Percentiles rank a stretch among this genome's conserved stretches.
These are phyloP conservation scores for Penicillium griseofulvum DNA, from an alignment of 2,329 filamentous ascomycete genomes.

Conservation along the genomic window DNA sequence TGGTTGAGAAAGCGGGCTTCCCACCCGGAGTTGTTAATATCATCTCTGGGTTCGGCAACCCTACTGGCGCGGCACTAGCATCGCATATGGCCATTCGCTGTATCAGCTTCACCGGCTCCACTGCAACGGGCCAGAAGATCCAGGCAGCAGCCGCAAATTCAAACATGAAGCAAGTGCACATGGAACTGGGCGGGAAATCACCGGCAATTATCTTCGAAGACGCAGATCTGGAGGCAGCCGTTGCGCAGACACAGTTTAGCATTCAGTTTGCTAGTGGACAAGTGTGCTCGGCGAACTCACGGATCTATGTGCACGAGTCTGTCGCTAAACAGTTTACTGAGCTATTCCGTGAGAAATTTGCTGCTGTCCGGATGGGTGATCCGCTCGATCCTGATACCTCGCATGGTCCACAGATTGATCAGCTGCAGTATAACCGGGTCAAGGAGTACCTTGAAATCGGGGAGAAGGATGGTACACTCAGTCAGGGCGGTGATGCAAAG, in stretches of 20 bases:
- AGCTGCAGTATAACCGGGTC: constrained; percentile 80
- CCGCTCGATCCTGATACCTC: constrained; percentile 73
- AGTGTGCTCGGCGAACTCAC: constrained; percentile 59
- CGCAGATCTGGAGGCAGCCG: constrained; percentile 47
- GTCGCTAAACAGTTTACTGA: constrained; percentile 81
- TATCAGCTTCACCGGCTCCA: constrained; percentile 61
- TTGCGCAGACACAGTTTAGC: constrained; percentile 45
- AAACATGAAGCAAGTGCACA: constrained; percentile 36
- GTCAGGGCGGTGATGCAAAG: constrained; percentile 65
- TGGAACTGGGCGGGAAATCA: constrained; percentile 39
- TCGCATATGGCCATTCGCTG: constrained; percentile 62
- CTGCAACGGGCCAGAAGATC: constrained; percentile 56
- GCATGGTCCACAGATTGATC: constrained; percentile 80
- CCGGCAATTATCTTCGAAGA: constrained; percentile 38
- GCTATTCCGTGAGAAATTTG: constrained; percentile 71
- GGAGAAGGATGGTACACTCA: constrained; percentile 62
- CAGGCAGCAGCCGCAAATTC: constrained; percentile 36
- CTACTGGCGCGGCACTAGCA: constrained; percentile 50
- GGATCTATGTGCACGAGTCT: constrained; percentile 78
- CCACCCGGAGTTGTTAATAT: constrained; percentile 51
- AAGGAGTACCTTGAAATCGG: constrained; percentile 70
- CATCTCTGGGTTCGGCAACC: constrained; percentile 61
- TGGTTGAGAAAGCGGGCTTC: constrained; percentile 43
- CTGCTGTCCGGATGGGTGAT: constrained; percentile 72
- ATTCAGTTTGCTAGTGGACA: constrained; percentile 58